Evolutionary conservation across 164 flowering plant genomes (phyloP).

Genomic region (Stephania cephalantha): DNA sequence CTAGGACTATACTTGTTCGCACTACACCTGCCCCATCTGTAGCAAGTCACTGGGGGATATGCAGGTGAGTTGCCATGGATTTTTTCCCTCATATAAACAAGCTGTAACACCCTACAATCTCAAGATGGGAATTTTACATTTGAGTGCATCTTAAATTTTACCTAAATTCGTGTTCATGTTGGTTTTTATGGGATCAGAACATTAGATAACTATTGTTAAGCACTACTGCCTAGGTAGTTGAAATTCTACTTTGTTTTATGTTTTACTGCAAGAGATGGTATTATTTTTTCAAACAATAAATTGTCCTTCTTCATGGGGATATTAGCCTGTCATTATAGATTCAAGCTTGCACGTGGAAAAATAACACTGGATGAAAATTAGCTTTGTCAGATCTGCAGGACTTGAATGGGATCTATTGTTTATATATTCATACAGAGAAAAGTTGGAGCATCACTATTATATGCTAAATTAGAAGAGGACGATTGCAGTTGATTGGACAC

Average conservation of each 20-base stretch:
- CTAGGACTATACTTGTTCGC: constrained; percentile 67
- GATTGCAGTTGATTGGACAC: too few relatives aligned
- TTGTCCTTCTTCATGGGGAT: not conserved
- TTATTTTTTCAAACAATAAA: not conserved
- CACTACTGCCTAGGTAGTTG: not conserved
- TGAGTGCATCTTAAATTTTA: not conserved
- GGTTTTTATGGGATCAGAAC: not conserved
- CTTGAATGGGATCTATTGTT: too few relatives aligned
- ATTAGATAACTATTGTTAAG: not conserved
- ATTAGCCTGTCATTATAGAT: not conserved
- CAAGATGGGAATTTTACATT: not conserved
- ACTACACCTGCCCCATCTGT: constrained; percentile 84
- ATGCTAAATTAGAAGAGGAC: too few relatives aligned
- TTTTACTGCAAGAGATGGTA: too few relatives aligned
- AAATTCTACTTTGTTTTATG: too few relatives aligned
- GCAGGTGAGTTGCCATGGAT: constrained; percentile 55
- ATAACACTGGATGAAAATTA: not conserved
- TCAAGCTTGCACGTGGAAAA: not conserved
- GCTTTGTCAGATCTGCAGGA: not conserved
- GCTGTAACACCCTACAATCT: not conserved
- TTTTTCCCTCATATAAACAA: not conserved
- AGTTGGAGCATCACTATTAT: too few relatives aligned
- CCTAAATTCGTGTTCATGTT: not conserved
- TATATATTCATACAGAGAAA: too few relatives aligned
- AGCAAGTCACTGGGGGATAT: constrained; percentile 93